Conservation (phyloP, 371 early-diverging fungal genomes). For the Mucor irregularis region DNA sequence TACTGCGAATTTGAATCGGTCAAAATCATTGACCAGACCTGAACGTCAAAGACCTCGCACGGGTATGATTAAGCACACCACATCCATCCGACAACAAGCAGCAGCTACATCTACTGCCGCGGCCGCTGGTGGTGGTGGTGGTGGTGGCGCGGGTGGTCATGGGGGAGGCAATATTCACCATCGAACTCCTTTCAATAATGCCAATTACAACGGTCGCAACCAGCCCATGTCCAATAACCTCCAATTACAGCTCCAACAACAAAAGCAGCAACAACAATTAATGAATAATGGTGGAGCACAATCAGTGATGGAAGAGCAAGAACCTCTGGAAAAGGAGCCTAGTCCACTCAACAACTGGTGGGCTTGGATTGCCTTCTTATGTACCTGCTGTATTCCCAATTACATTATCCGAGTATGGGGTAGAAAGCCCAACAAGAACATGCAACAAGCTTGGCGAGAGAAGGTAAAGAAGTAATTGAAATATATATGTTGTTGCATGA, state of each 20-base stretch:
- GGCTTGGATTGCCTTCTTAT: conserved; percentile 52
- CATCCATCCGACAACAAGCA: background rate
- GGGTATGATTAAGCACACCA: conserved; percentile 16
- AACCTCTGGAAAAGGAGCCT: conserved; percentile 29
- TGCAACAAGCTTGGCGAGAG: conserved; percentile 72
- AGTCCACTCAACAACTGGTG: conserved; percentile 49
- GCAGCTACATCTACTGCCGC: conserved; percentile 1
- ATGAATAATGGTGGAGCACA: conserved; percentile 27
- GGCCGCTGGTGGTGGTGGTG: no score
- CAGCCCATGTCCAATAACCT: conserved; percentile 40
- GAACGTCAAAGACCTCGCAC: conserved; percentile 47
- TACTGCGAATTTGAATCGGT: conserved; percentile 9
- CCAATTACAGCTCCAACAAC: conserved; percentile 27
- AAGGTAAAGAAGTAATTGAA: conserved; percentile 39
- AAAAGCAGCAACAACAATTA: conserved; percentile 36
- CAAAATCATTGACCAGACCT: conserved; percentile 45
- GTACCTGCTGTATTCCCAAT: conserved; percentile 55
- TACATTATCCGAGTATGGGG: conserved; percentile 49
- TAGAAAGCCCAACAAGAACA: conserved; percentile 44
- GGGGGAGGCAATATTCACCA: no score
- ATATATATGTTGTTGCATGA: background rate
- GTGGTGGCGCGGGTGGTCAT: background rate
- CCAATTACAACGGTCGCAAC: background rate
- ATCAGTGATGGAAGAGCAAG: background rate
- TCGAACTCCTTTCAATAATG: background rate